Evolutionary conservation across 2,329 filamentous ascomycete species (phyloP), one percentile per base, ranked within the genome.

Genomic region (Falciphora oryzae): DNA sequence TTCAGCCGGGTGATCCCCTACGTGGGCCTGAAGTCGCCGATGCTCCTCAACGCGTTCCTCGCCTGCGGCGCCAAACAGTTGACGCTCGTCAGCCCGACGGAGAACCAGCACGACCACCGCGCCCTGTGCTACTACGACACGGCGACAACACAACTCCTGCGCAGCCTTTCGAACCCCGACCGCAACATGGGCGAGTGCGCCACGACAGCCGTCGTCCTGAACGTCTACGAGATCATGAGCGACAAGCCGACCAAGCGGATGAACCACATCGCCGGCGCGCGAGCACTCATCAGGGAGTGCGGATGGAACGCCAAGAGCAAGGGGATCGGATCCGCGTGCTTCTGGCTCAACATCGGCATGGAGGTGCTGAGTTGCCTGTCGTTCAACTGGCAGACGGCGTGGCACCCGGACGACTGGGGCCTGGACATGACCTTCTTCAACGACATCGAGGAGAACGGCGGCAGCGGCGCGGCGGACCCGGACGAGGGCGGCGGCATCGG

Each of bases 201-300:
- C 10, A 91, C 90, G 0, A 92, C 92, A 0, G 93, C 94, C 2
- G 89, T 96, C 18, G 89, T 96, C 10, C 83, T 98, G 38, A 94
- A 96, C 70, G 90, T 96, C 4, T 97, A 96, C 76, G 93, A 97
- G 75, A 89, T 93, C 70, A 96, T 97, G 92, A 92, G 87, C 61
- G 90, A 94, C 72, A 86, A 86, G 69, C 87, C 90, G 6, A 80
- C 89, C 53, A 87, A 92, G 70, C 84, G 90, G n/a, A 94, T 95
- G 89, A 93, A 91, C 69, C 93, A 97, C 72, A 93, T 94, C 69
- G 89, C 90, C 0, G 92, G 92, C 6, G 92, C 92, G 13, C 85
- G 92, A 63, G 92, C 92, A 1, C 80, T 97, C 62, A 93, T 97
- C 71, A 91, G 92, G 67, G 92, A 97, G 73, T 97, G 93, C 71